Conservation (phyloP, 2,329 filamentous ascomycete species). For the Nigrospora sphaerica region DNA sequence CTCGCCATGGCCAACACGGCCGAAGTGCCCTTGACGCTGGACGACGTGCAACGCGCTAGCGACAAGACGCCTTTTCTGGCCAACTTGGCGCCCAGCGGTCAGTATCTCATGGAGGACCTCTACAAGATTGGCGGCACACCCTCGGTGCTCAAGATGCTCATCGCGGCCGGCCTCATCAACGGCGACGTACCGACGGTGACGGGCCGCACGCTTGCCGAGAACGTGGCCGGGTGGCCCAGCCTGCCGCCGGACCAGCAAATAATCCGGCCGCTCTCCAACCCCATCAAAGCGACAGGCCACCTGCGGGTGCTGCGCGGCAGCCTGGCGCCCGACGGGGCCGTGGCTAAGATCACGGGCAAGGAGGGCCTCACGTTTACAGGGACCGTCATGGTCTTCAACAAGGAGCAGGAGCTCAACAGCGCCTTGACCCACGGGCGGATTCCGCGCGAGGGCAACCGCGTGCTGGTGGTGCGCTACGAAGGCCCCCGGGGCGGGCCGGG, state of each 20-base stretch:
- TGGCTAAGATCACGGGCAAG: conserved; percentile 95
- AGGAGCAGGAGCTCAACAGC: conserved; percentile 70
- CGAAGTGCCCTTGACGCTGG: conserved; percentile 66
- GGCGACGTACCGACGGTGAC: conserved; percentile 67
- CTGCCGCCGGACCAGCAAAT: conserved; percentile 62
- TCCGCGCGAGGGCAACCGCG: conserved; percentile 70
- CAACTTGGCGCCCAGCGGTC: conserved; percentile 75
- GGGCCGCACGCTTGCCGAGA: conserved; percentile 67
- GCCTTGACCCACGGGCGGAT: conserved; percentile 64
- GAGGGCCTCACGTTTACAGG: conserved; percentile 80
- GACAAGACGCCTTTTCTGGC: conserved; percentile 82
- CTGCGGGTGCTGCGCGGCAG: conserved; percentile 85
- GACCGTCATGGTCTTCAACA: conserved; percentile 76
- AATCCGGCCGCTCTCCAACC: conserved; percentile 65
- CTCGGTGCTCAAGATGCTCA: conserved; percentile 66
- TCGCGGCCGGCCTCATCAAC: conserved; percentile 63
- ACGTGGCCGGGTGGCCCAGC: conserved; percentile 61
- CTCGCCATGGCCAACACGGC: conserved; percentile 86
- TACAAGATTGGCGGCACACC: conserved; percentile 72
- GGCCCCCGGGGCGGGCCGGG: conserved; percentile 89
- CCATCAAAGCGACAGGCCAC: conserved; percentile 79
- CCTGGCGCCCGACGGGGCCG: conserved; percentile 79
- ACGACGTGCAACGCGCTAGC: conserved; percentile 76
- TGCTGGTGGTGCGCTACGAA: conserved; percentile 87
- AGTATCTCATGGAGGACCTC: conserved; percentile 74